A percentile compares a stretch with the other conserved stretches of the same genome.
Conservation (phyloP, 139 green algal genomes). For the Tetraselmis striata region DNA sequence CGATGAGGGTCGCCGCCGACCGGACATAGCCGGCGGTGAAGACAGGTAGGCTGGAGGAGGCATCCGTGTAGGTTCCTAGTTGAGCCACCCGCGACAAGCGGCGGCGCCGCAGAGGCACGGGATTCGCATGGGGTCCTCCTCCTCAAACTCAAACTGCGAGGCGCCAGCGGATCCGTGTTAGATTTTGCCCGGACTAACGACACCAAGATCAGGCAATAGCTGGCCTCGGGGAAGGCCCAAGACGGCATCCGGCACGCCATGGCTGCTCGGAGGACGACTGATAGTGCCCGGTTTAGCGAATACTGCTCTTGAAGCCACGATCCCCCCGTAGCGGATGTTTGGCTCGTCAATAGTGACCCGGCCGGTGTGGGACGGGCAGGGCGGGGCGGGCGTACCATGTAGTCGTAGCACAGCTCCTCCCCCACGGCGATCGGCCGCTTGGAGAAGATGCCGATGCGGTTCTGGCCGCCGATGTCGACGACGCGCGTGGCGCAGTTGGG, state of each 20-base stretch:
- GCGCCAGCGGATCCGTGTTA: too few species aligned
- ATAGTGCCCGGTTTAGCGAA: too few species aligned
- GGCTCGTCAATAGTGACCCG: too few species aligned
- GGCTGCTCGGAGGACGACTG: too few species aligned
- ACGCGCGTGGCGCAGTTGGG: slow-evolving; percentile 80
- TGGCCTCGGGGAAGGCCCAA: too few species aligned
- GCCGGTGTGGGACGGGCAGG: too few species aligned
- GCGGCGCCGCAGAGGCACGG: slow-evolving; percentile 56
- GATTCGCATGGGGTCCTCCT: slow-evolving; percentile 30
- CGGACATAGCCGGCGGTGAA: too few species aligned
- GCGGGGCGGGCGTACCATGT: slow-evolving; percentile 70
- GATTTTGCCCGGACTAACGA: too few species aligned
- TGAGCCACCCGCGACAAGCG: slow-evolving; percentile 57
- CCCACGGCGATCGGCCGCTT: slow-evolving; percentile 46
- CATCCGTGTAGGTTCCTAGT: slow-evolving; percentile 30
- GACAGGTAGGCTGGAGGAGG: not conserved
- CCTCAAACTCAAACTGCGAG: slow-evolving; percentile 49
- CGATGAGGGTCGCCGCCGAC: too few species aligned
- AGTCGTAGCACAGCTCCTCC: slow-evolving; percentile 87
- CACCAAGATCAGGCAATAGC: too few species aligned
- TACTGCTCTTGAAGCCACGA: slow-evolving; percentile 10
- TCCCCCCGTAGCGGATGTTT: too few species aligned
- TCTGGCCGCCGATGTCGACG: slow-evolving; percentile 42
- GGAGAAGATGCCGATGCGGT: slow-evolving; percentile 74
- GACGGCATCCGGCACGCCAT: too few species aligned